Evolutionary conservation across 192 early-diverging fungal species (phyloP), one percentile per base, ranked within the genome.

Genomic region (Gonapodya prolifera): DNA sequence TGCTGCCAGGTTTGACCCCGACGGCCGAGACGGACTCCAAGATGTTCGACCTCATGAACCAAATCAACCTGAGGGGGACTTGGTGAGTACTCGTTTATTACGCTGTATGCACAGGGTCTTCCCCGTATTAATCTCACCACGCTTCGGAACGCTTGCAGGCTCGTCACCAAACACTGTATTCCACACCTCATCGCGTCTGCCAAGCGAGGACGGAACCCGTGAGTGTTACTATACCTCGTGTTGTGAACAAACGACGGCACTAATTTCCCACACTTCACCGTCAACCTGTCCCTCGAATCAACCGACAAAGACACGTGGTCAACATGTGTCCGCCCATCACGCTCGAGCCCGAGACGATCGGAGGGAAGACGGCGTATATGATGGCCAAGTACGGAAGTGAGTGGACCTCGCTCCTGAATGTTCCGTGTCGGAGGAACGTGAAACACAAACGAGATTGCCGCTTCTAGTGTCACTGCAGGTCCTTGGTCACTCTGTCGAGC

Each of bases 91-190:
- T n/a, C n/a, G n/a, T n/a, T n/a, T n/a, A n/a, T n/a, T n/a, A n/a
- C n/a, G n/a, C n/a, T n/a, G n/a, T n/a, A n/a, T n/a, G n/a, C 94
- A 78, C 90, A n/a, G 45, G 8, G 13, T 69, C 45, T n/a, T 69
- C 45, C 45, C 8, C n/a, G 8, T 16, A 69, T n/a, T n/a, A 8
- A 69, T 8, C 45, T 8, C 45, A 16, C 45, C 8, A 16, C n/a
- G 45, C n/a, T 69, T n/a, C n/a, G 8, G 0, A 87, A 92, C 69
- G 93, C 93, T n/a, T n/a, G n/a, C n/a, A n/a, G 91, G 88, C 79
- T 95, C 77, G 89, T 91, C 31, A 86, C 92, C 32, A 92, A 94
- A 83, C 78, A 85, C 35, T 89, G 88, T 36, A 84, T 94, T 17
- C 88, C 88, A 30, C 80, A 94, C 77, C 80, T 95, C 79, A 87